phyloP scores from a whole-genome alignment of 305 asterid species.

The Fraxinus baroniana region DNA sequence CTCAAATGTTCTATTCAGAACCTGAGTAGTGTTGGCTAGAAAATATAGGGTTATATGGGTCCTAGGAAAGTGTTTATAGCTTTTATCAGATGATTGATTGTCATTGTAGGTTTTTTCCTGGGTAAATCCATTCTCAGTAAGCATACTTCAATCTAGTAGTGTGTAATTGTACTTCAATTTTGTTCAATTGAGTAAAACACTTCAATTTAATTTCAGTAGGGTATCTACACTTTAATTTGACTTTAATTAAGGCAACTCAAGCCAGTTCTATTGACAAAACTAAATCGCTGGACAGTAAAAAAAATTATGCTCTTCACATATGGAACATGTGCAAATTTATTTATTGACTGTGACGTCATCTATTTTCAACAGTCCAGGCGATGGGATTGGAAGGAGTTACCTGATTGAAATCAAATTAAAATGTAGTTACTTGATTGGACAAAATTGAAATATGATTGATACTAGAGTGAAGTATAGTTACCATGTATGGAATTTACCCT shows the following conservation, averaged over 20 bases:
- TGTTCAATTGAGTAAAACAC: background rate
- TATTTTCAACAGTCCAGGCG: background rate
- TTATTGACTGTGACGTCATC: background rate
- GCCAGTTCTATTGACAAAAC: background rate
- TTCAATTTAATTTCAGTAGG: background rate
- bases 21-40: constrained; percentile 7
- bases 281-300: background rate
- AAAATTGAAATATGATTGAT: background rate
- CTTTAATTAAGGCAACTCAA: background rate
- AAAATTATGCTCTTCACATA: background rate
- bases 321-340: background rate
- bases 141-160: background rate
- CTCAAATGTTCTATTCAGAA: background rate
- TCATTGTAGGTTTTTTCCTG: background rate
- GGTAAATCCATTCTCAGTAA: background rate
- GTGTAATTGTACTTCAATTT: background rate
- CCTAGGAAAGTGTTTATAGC: background rate
- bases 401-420: background rate
- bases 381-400: background rate
- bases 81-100: constrained; percentile 4
- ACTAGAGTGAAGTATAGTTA: background rate
- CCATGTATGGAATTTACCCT: background rate
- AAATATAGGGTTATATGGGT: background rate
- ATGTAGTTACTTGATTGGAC: background rate
- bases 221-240: background rate